Base-by-base conservation (phyloP, 352 stramenopile genomes). In the Lagenidium giganteum region DNA sequence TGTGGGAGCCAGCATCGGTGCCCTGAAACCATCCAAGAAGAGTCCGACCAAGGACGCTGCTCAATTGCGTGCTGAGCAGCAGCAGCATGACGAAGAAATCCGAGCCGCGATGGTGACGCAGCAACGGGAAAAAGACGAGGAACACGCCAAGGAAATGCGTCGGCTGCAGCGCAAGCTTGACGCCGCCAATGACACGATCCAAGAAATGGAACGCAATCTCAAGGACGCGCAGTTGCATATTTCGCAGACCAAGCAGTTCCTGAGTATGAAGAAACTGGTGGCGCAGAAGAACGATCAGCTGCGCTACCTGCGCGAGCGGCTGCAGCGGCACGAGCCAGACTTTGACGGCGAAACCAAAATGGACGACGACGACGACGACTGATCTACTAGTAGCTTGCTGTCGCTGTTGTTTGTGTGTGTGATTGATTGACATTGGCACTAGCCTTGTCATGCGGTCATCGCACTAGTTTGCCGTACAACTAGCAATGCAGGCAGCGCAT, bases 211-310 rank as follows among this genome's bases (percentile, higher is more conserved):
- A 42, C 57, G 38, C 29, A 61, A 61, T 24, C 45, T 80, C 20
- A 70, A 82, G 32, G 70, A 86, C 22, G 53, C 50, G 20, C 56
- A 73, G 30, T 58, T 79, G 47, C 73, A 86, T 45, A 55, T 86
- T 11, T 54, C 73, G 8, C 64, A 86, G 57, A 83, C 70, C 37
- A 66, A 81, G 53, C 76, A 89, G 66, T 91, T 91, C 56, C 68
- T 80, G 43, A 47, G 70, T 30, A 74, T 91, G 67, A 86, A 86
- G 53, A 60, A 69, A 29, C 77, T 87, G 61, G 68, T 91, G 17
- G 65, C 51, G 7, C 54, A 65, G 33, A 91, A 91, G 55, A 91
- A 86, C 50, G 70, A 86, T 32, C 58, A 86, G 57, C 63, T 89
- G 16, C 62, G 62, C n/a, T 66, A 63, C n/a, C 44, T 84, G 38